phyloP scores from a whole-genome alignment of 108 stramenopile genomes.

The Bacterosira constricta region DNA sequence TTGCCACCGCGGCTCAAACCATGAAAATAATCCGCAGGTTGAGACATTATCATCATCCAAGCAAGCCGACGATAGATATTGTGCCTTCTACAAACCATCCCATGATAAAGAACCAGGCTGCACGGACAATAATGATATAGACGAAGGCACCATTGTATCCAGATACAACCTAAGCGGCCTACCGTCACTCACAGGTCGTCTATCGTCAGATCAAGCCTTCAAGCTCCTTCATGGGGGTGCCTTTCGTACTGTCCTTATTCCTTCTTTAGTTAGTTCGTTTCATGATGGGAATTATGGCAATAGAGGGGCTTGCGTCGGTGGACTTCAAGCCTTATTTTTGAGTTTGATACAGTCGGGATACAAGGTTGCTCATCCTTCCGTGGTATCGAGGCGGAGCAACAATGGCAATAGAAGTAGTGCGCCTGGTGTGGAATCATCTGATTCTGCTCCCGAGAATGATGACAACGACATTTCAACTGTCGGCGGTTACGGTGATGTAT shows the following conservation, averaged over 20 bases:
- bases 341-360: conserved; percentile 59
- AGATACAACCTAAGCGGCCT: conserved; percentile 72
- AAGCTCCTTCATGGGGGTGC: conserved; percentile 52
- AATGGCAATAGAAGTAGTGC: neutral
- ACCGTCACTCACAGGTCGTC: conserved; percentile 59
- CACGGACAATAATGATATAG: no score
- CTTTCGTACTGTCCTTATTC: conserved; percentile 39
- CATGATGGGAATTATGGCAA: neutral
- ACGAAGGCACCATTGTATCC: conserved; percentile 38
- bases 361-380: conserved; percentile 21
- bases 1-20: neutral
- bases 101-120: no score
- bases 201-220: conserved; percentile 74
- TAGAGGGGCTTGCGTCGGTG: conserved; percentile 37
- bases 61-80: neutral
- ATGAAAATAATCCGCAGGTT: no score
- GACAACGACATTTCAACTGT: no score
- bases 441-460: conserved; percentile 1
- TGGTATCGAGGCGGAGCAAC: neutral
- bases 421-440: neutral
- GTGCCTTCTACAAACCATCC: no score
- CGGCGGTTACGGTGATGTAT: conserved; percentile 20
- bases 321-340: conserved; percentile 60
- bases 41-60: no score
- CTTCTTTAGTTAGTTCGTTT: conserved; percentile 14